Evolutionary conservation across 192 early-diverging fungal species (phyloP), one percentile per base, ranked within the genome.

Genomic region (Entophlyctis helioformis): DNA sequence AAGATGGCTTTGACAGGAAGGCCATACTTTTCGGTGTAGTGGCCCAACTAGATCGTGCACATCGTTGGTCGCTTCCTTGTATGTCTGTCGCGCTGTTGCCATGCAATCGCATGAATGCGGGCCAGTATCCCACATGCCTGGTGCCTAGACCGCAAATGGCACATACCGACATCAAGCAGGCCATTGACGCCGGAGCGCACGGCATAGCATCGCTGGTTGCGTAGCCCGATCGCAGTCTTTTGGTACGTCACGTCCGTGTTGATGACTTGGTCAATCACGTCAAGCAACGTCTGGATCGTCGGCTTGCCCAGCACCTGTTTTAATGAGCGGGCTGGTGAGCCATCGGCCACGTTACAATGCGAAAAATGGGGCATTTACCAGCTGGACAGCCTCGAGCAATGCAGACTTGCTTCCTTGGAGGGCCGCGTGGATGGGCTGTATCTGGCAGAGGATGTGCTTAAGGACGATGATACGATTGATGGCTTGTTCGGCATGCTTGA

Each of bases 171-270:
- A 56, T 95, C 91, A 18, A 95, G 72, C 27, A 92, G 70, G 1
- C 86, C 83, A 53, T 85, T 87, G 12, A 82, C 71, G 2, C 86
- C 83, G 19, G 82, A 71, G 73, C 79, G 89, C 28, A 91, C 79
- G 3, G 86, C 86, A 54, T 88, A 87, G 47, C 87, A 89, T 22
- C 86, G 68, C 60, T 90, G 91, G 50, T 88, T 86, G 29, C 81
- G 66, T 27, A 87, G 52, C 26, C 79, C 83, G 16, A 87, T 54
- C n/a, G 83, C 63, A 11, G 63, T 79, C 51, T 83, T 90, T 53
- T 87, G 78, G 38, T 70, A 63, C 0, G 66, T 60, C 2, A 85
- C 52, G 26, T 85, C 82, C n/a, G 74, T 67, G 42, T 89, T 76
- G 16, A 94, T 76, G 16, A 78, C 69, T 29, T 61, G 51, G 29